Evolutionary conservation across 495 filamentous ascomycete genomes (phyloP).

Genomic region (Talaromyces borbonicus): DNA sequence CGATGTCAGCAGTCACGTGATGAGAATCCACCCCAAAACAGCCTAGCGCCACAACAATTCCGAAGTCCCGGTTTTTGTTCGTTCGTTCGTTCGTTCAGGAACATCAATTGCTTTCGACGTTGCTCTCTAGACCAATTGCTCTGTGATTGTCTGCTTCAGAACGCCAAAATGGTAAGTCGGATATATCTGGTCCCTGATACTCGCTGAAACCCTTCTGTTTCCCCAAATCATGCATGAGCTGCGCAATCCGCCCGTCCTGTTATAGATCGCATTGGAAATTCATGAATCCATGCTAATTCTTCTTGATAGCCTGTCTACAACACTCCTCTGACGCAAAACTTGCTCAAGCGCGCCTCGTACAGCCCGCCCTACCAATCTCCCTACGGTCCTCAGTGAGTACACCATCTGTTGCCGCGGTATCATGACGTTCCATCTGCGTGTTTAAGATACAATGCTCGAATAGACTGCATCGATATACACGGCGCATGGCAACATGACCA

Average conservation of each 20-base stretch:
- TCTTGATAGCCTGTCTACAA: slow-evolving; percentile 1
- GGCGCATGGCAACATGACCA: too few relatives aligned
- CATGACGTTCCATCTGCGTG: background rate
- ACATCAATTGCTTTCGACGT: background rate
- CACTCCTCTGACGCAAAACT: slow-evolving; percentile 1
- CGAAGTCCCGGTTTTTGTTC: slow-evolving; percentile 9
- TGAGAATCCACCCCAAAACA: too few relatives aligned
- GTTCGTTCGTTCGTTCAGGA: slow-evolving; percentile 1
- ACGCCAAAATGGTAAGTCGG: slow-evolving; percentile 5
- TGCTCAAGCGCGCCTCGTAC: slow-evolving; percentile 31
- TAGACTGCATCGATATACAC: too few relatives aligned
- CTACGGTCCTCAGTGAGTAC: slow-evolving; percentile 35
- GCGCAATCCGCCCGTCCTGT: background rate
- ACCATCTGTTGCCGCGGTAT: background rate
- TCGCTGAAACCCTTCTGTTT: too few relatives aligned
- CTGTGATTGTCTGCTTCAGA: background rate
- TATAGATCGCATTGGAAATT: too few relatives aligned
- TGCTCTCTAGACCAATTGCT: background rate
- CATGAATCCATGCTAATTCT: too few relatives aligned
- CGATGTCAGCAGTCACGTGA: too few relatives aligned
- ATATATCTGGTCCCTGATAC: too few relatives aligned
- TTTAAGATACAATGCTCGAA: slow-evolving; percentile 8
- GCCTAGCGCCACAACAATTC: too few relatives aligned
- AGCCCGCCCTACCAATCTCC: slow-evolving; percentile 30
- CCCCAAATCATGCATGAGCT: too few relatives aligned